phyloP scores from a whole-genome alignment of 2,329 filamentous ascomycete species.

The Pseudogymnoascus sp. region DNA sequence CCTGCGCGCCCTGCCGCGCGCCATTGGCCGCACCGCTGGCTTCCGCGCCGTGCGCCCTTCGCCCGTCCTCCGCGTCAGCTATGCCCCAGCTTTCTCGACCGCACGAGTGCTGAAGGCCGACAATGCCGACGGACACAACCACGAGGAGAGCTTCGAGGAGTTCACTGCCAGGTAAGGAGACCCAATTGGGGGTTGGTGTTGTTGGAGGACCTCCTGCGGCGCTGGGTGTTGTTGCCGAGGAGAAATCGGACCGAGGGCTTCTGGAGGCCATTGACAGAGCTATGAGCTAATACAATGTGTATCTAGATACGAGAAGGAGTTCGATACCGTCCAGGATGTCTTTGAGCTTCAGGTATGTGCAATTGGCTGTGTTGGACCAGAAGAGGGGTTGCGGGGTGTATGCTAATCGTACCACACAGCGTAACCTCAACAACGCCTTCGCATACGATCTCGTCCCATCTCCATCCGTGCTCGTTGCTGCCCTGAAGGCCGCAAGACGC shows the following conservation, averaged over 20 bases:
- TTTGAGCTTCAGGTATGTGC: conserved; percentile 93
- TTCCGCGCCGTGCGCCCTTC: conserved; percentile 4
- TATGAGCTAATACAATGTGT: neutral
- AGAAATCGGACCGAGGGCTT: neutral
- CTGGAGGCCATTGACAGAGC: neutral
- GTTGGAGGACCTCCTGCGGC: neutral
- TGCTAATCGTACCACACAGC: conserved; percentile 39
- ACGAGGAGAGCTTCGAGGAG: conserved; percentile 98
- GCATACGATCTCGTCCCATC: conserved; percentile 99
- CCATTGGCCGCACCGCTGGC: conserved; percentile 6
- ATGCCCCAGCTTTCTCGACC: conserved; percentile 8
- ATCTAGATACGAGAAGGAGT: conserved; percentile 98
- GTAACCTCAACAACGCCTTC: conserved; percentile 99
- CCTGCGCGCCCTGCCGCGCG: conserved; percentile 6
- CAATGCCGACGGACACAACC: conserved; percentile 54
- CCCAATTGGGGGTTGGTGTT: conserved; percentile 24
- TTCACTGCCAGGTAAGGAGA: conserved; percentile 81
- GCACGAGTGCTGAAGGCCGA: conserved; percentile 42
- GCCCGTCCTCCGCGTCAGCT: neutral
- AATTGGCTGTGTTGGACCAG: conserved; percentile 1
- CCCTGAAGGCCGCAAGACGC: conserved; percentile 84
- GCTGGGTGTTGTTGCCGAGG: conserved; percentile 12
- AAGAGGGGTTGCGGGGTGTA: conserved; percentile 1
- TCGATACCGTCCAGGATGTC: conserved; percentile 93
- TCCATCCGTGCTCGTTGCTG: conserved; percentile 80